phyloP scores from a whole-genome alignment of 495 filamentous ascomycete species.

The Daldinia bambusicola region DNA sequence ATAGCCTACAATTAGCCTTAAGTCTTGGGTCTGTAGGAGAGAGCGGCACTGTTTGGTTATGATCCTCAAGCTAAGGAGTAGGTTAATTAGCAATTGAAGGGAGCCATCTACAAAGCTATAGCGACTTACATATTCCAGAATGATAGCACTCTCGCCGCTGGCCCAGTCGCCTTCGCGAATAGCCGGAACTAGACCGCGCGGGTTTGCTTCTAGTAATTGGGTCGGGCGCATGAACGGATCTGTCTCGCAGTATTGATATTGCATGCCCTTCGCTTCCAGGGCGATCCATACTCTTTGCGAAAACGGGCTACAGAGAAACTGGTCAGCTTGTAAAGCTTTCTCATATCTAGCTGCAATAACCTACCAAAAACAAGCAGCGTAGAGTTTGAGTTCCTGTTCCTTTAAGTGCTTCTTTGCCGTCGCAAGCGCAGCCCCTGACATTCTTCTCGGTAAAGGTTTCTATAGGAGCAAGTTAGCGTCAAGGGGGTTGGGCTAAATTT shows the following conservation, averaged over 20 bases:
- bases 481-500: background rate
- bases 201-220: constrained; percentile 83
- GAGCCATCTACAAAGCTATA: background rate
- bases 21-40: constrained; percentile 74
- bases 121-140: constrained; percentile 84
- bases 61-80: constrained; percentile 75
- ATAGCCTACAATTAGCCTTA: constrained; percentile 82
- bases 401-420: constrained; percentile 79
- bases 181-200: constrained; percentile 86
- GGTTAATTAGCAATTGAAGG: constrained; percentile 3
- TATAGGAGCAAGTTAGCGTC: constrained; percentile 36
- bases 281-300: constrained; percentile 97
- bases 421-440: constrained; percentile 76
- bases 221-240: constrained; percentile 81
- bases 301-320: constrained; percentile 61
- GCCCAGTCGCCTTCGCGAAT: constrained; percentile 87
- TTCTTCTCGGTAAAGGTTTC: constrained; percentile 85
- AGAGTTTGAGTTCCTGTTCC: constrained; percentile 80
- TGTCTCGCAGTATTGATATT: constrained; percentile 92
- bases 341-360: constrained; percentile 39
- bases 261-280: constrained; percentile 83
- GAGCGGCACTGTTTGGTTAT: constrained; percentile 68
- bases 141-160: constrained; percentile 84
- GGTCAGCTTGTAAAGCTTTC: constrained; percentile 22
- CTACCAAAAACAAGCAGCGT: constrained; percentile 92